Evolutionary conservation across 768 basidiomycete species (phyloP).

Genomic region (Chalciporus piperatus): DNA sequence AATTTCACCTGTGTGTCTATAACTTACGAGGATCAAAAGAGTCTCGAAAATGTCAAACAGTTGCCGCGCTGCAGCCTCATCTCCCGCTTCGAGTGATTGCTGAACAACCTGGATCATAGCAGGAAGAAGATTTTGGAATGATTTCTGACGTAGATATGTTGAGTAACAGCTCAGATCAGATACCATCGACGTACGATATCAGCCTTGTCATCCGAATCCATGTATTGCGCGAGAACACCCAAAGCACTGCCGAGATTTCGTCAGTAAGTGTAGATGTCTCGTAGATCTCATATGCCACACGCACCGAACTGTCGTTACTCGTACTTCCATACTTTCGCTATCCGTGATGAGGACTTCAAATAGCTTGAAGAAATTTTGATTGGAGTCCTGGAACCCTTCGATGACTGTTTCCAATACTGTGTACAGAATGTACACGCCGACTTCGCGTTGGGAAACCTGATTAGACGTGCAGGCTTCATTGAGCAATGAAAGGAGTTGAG

Average conservation of each 20-base stretch:
- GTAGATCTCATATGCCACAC: conserved; percentile 8
- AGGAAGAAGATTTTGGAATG: conserved; percentile 85
- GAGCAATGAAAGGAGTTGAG: conserved; percentile 84
- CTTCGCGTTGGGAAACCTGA: conserved; percentile 79
- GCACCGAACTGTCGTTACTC: conserved; percentile 84
- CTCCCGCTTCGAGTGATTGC: conserved; percentile 72
- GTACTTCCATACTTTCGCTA: conserved; percentile 84
- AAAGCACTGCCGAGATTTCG: conserved; percentile 53
- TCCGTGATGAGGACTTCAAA: conserved; percentile 73
- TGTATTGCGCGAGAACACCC: conserved; percentile 90
- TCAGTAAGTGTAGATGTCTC: conserved; percentile 1
- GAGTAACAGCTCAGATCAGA: neutral
- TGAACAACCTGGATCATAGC: conserved; percentile 86
- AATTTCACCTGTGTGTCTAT: neutral
- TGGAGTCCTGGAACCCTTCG: conserved; percentile 80
- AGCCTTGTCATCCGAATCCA: conserved; percentile 81
- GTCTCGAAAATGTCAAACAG: conserved; percentile 96
- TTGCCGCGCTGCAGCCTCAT: conserved; percentile 82
- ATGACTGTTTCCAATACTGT: conserved; percentile 90
- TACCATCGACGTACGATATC: conserved; percentile 63
- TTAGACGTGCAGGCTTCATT: conserved; percentile 70
- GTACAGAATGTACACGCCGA: conserved; percentile 85
- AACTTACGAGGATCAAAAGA: conserved; percentile 80
- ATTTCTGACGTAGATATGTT: conserved; percentile 48
- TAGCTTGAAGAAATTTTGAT: conserved; percentile 73